phyloP scores from a whole-genome alignment of 768 basidiomycete species.

The Pulveroboletus sp. region DNA sequence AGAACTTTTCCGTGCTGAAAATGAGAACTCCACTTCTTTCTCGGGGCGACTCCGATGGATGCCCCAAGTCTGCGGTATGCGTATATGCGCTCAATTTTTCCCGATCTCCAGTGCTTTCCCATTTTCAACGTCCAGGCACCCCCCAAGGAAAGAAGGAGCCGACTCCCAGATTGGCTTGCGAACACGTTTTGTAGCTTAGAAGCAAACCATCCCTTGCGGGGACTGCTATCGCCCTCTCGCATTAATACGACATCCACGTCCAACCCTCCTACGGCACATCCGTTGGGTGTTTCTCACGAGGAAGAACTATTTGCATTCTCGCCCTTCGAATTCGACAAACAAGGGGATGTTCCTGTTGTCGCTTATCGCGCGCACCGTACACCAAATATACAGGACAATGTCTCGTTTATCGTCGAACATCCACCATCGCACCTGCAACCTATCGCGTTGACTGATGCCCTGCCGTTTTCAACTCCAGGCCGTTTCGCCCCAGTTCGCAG shows the following conservation, averaged over 20 bases:
- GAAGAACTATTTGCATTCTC: conserved; percentile 27
- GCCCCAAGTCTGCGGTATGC: conserved; percentile 21
- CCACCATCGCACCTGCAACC: not conserved
- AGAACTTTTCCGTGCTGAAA: conserved; percentile 42
- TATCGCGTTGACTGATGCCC: not conserved
- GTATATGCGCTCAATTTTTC: conserved; percentile 24
- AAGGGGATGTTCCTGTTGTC: not conserved
- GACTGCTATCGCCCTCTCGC: conserved; percentile 24
- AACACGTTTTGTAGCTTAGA: conserved; percentile 46
- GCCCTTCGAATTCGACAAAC: conserved; percentile 19
- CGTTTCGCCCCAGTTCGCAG: conserved; percentile 12
- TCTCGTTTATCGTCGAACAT: not conserved
- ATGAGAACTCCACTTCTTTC: conserved; percentile 21
- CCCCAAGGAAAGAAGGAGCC: conserved; percentile 18
- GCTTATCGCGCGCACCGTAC: not conserved
- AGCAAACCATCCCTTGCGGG: conserved; percentile 32
- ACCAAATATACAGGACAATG: not conserved
- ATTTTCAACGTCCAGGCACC: conserved; percentile 15
- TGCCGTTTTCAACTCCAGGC: conserved; percentile 27
- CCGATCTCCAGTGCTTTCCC: conserved; percentile 8
- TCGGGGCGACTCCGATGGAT: conserved; percentile 6
- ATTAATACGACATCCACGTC: conserved; percentile 1
- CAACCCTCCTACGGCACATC: not conserved
- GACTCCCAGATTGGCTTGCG: conserved; percentile 54
- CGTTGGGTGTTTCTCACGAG: conserved; percentile 6